Conservation (phyloP, 2,329 filamentous ascomycete species). For the Lachnellula cervina region DNA sequence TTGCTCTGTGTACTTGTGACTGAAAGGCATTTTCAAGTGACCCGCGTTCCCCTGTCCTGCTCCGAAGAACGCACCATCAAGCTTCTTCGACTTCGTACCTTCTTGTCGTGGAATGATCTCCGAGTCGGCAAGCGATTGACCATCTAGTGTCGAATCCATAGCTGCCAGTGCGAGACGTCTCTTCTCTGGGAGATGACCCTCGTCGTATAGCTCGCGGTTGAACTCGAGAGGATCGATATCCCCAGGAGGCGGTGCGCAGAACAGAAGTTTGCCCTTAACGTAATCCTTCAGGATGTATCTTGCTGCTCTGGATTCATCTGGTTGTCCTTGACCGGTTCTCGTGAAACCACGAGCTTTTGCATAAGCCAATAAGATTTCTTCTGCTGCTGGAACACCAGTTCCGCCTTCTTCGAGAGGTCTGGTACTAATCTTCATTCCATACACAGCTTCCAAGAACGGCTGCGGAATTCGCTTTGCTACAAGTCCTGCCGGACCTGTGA, state of each 20-base stretch:
- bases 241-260: constrained; percentile 78
- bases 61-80: constrained; percentile 90
- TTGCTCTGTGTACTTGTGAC: constrained; percentile 82
- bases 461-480: constrained; percentile 84
- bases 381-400: constrained; percentile 76
- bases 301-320: constrained; percentile 88
- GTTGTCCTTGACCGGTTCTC: constrained; percentile 82
- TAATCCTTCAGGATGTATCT: constrained; percentile 93
- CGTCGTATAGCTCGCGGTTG: constrained; percentile 85
- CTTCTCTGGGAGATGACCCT: constrained; percentile 75
- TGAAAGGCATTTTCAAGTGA: constrained; percentile 76
- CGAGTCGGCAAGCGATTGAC: constrained; percentile 37
- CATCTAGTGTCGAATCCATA: constrained; percentile 31
- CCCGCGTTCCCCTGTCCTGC: constrained; percentile 56
- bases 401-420: constrained; percentile 87
- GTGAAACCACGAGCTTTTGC: constrained; percentile 86
- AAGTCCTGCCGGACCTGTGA: constrained; percentile 77
- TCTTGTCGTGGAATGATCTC: constrained; percentile 50
- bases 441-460: constrained; percentile 83
- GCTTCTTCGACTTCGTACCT: constrained; percentile 67
- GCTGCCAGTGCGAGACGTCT: constrained; percentile 61
- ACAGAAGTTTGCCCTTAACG: constrained; percentile 91
- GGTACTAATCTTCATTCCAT: constrained; percentile 83
- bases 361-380: constrained; percentile 81
- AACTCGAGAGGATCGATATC: constrained; percentile 70